Conservation (phyloP, 192 early-diverging fungal genomes). For the Coemansia guatemalensis region DNA sequence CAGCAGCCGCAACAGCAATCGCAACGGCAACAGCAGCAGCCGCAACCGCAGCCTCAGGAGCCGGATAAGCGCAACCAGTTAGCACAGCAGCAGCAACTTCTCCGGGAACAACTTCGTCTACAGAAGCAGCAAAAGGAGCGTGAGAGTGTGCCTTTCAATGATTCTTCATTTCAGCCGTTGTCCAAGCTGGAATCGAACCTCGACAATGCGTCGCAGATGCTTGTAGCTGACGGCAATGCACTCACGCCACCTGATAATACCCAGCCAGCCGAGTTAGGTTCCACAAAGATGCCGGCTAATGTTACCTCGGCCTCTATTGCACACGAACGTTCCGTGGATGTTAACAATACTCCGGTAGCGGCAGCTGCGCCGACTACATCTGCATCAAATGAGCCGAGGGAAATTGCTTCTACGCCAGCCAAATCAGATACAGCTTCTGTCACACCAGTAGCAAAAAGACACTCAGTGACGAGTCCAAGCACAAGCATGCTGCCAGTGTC, state of each 20-base stretch:
- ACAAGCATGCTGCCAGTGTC: slow-evolving; percentile 26
- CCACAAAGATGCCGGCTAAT: no score
- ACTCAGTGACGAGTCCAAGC: neutral
- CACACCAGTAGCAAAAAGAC: no score
- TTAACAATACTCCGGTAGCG: neutral
- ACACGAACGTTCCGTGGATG: no score
- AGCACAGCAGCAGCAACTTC: slow-evolving; percentile 6
- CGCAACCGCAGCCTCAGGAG: neutral
- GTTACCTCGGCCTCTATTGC: no score
- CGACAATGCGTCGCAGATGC: neutral
- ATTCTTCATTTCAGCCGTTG: neutral
- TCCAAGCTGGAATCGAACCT: neutral
- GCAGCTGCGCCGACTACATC: neutral
- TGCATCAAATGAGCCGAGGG: no score
- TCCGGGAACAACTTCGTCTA: slow-evolving; percentile 1
- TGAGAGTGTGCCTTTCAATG: neutral
- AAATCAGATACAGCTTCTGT: no score
- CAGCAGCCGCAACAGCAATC: neutral
- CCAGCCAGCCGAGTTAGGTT: no score
- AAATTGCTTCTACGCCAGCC: no score
- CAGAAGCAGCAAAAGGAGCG: neutral
- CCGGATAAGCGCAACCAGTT: slow-evolving; percentile 1
- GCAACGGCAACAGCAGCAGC: slow-evolving; percentile 5
- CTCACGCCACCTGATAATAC: no score
- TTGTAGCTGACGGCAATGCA: no score